phyloP scores from a whole-genome alignment of 345 rosid genomes.

The Luvunga scandens region DNA sequence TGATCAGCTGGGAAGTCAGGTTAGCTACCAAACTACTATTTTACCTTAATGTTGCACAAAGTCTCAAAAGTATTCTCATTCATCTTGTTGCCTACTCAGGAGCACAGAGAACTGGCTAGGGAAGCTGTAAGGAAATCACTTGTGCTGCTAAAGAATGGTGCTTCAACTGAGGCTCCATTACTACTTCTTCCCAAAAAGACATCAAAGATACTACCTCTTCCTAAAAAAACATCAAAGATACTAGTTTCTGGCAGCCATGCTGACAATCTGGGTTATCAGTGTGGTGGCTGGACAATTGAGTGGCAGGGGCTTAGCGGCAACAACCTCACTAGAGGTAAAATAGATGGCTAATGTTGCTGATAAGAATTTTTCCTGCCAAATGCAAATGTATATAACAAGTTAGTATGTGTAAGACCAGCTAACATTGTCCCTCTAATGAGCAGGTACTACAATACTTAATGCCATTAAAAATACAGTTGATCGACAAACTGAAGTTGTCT shows the following conservation, averaged over 20 bases:
- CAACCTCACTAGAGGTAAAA: slow-evolving; percentile 36
- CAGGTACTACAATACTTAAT: slow-evolving; percentile 50
- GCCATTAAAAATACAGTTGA: slow-evolving; percentile 41
- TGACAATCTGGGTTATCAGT: slow-evolving; percentile 66
- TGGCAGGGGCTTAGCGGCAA: slow-evolving; percentile 70
- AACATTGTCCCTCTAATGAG: neutral
- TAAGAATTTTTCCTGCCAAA: neutral
- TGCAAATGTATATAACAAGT: neutral
- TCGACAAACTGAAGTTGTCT: slow-evolving; percentile 29
- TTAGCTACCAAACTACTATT: neutral
- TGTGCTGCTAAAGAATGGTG: slow-evolving; percentile 70
- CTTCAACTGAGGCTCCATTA: slow-evolving; percentile 30
- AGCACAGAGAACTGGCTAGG: slow-evolving; percentile 67
- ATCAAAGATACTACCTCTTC: slow-evolving; percentile 61
- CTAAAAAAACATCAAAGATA: slow-evolving; percentile 53
- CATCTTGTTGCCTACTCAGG: slow-evolving; percentile 24
- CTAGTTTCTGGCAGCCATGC: slow-evolving; percentile 69
- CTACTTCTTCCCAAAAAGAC: slow-evolving; percentile 60
- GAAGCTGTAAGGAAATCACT: slow-evolving; percentile 81
- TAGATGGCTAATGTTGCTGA: neutral
- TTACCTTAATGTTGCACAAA: neutral
- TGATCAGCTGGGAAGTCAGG: slow-evolving; percentile 49
- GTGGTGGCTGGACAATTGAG: slow-evolving; percentile 71
- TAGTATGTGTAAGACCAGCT: neutral
- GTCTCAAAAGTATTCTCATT: neutral